Evolutionary conservation across 192 early-diverging fungal genomes (phyloP), one percentile per base, ranked within the genome.

Genomic region (Mortierella hygrophila): DNA sequence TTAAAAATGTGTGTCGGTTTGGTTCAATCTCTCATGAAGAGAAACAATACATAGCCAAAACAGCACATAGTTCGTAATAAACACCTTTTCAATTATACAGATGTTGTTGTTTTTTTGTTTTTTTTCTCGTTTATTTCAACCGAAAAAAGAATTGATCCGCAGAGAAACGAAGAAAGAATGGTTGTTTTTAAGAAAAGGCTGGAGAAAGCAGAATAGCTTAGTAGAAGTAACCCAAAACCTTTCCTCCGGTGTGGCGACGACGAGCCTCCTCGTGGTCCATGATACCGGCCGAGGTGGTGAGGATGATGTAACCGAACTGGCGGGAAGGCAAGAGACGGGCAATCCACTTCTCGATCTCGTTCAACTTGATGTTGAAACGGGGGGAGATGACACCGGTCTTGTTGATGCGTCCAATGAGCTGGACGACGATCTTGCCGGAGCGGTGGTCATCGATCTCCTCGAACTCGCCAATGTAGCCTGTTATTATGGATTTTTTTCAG

Each of bases 201-300:
- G 29, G 26, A 29, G 18, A 46, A 68, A 47, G 70, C 55, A 11
- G 38, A 29, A 46, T 32, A 42, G 79, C 68, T 83, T 83, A 83
- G 75, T 83, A 83, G 81, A 83, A 83, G 81, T 83, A 83, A 83
- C 81, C 97, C 80, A 99, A 94, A 92, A 99, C 95, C 94, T 98
- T 98, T 83, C 98, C 98, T 94, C 97, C 98, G 89, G 95, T 93
- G 90, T 97, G 96, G 93, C 97, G 97, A 80, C 96, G 92, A 95
- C 97, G 95, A 78, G 97, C 97, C 93, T 99, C 97, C 89, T 97
- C 96, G 92, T 99, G 97, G 93, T 99, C 98, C 96, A 99, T 99
- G 91, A 99, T 98, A 92, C 98, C 98, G 79, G 95, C 92, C 70
- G 96, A 96, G 89, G 97, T 97, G 90, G 97, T 97, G 82, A 96